These are phyloP conservation scores for Combretum micranthum DNA, from an alignment of 345 rosid species.

Conservation along the genomic window DNA sequence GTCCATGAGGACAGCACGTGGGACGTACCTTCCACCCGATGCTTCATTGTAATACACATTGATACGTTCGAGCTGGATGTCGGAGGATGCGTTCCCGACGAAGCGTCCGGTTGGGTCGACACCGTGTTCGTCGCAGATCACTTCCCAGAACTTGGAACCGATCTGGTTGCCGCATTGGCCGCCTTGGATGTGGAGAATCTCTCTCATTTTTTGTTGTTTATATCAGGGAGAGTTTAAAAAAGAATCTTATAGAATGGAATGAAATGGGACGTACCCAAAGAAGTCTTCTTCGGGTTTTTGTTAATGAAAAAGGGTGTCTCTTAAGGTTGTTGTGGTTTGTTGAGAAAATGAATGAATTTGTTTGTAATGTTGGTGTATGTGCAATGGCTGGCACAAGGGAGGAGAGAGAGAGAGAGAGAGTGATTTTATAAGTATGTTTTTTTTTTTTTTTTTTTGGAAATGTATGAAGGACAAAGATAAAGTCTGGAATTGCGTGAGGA, in stretches of 20 bases:
- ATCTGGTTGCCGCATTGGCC: slow-evolving; percentile 99
- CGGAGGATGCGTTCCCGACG: slow-evolving; percentile 44
- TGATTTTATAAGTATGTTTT: no score
- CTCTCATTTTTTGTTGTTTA: slow-evolving; percentile 52
- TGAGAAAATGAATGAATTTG: no score
- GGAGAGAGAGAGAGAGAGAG: no score
- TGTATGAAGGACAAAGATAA: no score
- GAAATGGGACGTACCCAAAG: no score
- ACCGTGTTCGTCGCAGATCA: slow-evolving; percentile 93
- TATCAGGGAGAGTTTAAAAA: neutral
- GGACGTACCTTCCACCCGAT: slow-evolving; percentile 86
- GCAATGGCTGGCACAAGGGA: no score
- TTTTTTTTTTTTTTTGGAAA: no score
- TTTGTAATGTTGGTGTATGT: no score
- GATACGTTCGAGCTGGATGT: slow-evolving; percentile 82
- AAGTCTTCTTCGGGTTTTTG: no score
- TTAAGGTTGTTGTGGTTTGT: no score
- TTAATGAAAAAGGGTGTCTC: no score
- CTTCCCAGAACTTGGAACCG: slow-evolving; percentile 99
- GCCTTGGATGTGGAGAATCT: slow-evolving; percentile 89
- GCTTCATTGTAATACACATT: slow-evolving; percentile 94
- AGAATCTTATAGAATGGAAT: slow-evolving; percentile 3
- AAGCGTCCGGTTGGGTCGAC: slow-evolving; percentile 80
- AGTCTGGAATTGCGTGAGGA: no score
- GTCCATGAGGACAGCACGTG: slow-evolving; percentile 96